phyloP scores from a whole-genome alignment of 805 yeast genomes.

The Hanseniaspora osmophila region DNA sequence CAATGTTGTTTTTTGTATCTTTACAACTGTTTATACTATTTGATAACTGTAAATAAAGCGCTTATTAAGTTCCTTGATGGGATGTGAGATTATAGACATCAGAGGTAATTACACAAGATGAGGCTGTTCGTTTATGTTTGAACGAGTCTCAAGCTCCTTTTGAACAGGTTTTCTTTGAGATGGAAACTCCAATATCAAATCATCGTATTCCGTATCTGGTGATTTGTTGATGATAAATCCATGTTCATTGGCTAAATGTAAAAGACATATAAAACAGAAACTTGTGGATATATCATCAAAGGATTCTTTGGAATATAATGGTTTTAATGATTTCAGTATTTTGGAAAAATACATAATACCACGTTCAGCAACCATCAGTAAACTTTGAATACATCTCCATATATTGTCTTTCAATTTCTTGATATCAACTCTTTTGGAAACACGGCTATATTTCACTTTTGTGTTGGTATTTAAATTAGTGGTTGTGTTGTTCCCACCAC shows the following conservation, averaged over 20 bases:
- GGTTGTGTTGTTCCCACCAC: background rate
- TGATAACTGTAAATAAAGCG: too few relatives aligned
- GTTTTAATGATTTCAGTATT: slow-evolving; percentile 35
- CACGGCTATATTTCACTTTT: slow-evolving; percentile 46
- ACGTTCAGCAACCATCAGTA: slow-evolving; percentile 35
- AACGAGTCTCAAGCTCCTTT: too few relatives aligned
- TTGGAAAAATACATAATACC: slow-evolving; percentile 24
- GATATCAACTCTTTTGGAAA: slow-evolving; percentile 71
- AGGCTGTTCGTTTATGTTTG: too few relatives aligned
- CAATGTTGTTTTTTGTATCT: too few relatives aligned
- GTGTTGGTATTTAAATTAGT: slow-evolving; percentile 7
- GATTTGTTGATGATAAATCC: slow-evolving; percentile 45
- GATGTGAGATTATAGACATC: too few relatives aligned
- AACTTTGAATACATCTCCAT: slow-evolving; percentile 49
- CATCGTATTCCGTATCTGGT: slow-evolving; percentile 19
- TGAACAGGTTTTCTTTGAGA: background rate
- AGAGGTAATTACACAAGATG: too few relatives aligned
- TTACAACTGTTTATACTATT: too few relatives aligned
- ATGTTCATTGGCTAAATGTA: slow-evolving; percentile 79
- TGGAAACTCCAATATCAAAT: slow-evolving; percentile 12
- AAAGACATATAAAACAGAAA: slow-evolving; percentile 67
- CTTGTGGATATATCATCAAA: slow-evolving; percentile 65
- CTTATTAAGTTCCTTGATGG: too few relatives aligned
- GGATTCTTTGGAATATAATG: slow-evolving; percentile 41
- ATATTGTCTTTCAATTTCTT: slow-evolving; percentile 56